These are phyloP conservation scores for Poa pratensis DNA, from an alignment of 176 grass and related monocot species.

Conservation along the genomic window DNA sequence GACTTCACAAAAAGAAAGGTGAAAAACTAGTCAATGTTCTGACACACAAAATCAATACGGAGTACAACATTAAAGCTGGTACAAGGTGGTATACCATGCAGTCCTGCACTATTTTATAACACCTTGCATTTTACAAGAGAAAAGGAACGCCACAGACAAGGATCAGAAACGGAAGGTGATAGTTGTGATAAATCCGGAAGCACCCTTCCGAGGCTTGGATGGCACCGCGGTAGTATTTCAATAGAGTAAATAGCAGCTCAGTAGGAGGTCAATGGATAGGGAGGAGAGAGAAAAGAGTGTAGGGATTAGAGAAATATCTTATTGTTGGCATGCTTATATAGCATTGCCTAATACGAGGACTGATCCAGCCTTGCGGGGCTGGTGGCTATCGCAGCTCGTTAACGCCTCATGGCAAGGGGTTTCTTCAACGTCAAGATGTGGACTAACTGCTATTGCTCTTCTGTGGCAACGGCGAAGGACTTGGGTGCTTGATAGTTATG, in stretches of 20 bases:
- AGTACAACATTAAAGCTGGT: slow-evolving; percentile 22
- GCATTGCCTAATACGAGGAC: background rate
- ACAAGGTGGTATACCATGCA: background rate
- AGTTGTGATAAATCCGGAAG: background rate
- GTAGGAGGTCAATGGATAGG: background rate
- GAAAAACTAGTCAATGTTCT: slow-evolving; percentile 15
- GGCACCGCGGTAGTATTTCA: background rate
- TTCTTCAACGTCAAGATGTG: too few species aligned
- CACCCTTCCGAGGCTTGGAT: background rate
- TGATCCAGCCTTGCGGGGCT: too few species aligned
- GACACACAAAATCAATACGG: slow-evolving; percentile 9
- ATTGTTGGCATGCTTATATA: slow-evolving; percentile 18
- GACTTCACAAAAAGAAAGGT: slow-evolving; percentile 28
- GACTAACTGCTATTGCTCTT: too few species aligned
- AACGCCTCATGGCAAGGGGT: too few species aligned
- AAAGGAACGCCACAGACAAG: slow-evolving; percentile 4
- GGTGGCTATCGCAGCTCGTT: too few species aligned
- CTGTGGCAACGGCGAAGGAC: too few species aligned
- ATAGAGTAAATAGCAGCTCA: background rate
- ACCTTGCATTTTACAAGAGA: slow-evolving; percentile 27
- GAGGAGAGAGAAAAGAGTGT: background rate
- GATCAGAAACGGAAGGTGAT: background rate
- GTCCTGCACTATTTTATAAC: background rate
- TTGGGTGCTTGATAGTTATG: too few species aligned
- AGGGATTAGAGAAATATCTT: background rate